Conservation (phyloP, 225 moss, liverwort and hornwort genomes). For the Ulota crispa region DNA sequence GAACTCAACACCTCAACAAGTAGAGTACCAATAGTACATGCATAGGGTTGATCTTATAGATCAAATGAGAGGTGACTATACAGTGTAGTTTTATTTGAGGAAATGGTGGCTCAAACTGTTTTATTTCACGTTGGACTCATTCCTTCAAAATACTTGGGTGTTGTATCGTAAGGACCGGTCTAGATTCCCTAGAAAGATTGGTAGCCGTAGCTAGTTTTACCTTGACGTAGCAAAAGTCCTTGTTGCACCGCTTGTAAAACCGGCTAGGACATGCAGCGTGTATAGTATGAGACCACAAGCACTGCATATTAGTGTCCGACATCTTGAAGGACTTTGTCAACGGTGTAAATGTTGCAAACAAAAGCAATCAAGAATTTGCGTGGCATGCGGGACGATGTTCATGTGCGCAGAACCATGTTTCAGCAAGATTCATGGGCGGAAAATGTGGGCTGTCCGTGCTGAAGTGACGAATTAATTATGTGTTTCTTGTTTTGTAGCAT, state of each 20-base stretch:
- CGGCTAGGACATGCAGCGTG: fast-evolving
- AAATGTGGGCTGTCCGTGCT: not conserved
- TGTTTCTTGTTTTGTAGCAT: not conserved
- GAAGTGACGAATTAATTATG: fast-evolving
- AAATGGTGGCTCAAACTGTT: no score
- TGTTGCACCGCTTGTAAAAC: fast-evolving
- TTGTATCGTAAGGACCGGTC: fast-evolving
- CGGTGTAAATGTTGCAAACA: fast-evolving
- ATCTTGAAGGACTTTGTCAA: fast-evolving
- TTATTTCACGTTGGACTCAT: not conserved
- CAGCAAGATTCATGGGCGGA: not conserved
- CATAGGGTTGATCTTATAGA: fast-evolving
- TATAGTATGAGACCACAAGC: fast-evolving
- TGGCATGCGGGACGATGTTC: fast-evolving
- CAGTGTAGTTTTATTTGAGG: no score
- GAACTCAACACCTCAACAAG: not conserved
- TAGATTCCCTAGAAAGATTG: fast-evolving
- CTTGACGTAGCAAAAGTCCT: fast-evolving
- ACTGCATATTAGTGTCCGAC: fast-evolving
- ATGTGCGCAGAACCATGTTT: not conserved
- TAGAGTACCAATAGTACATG: not conserved
- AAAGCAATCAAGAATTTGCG: not conserved
- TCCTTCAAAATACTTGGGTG: not conserved
- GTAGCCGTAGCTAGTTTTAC: not conserved
- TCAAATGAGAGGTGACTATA: not conserved